Evolutionary conservation across 1,284 basidiomycete species (phyloP).

Genomic region (Neonothopanus nambi): DNA sequence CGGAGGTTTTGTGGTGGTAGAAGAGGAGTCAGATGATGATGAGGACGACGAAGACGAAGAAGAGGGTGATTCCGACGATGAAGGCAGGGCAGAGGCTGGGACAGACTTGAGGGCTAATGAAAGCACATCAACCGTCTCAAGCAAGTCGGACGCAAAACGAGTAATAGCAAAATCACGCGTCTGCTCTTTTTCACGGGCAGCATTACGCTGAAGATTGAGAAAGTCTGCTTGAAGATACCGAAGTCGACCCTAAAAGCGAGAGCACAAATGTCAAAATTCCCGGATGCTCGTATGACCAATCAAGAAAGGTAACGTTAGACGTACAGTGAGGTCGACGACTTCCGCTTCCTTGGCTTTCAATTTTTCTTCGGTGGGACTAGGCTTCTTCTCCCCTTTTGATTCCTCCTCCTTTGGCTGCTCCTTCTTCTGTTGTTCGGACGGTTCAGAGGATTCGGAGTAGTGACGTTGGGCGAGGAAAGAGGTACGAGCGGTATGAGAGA

Average conservation of each 20-base stretch:
- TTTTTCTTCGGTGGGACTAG: constrained; percentile 36
- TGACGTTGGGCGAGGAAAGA: constrained; percentile 19
- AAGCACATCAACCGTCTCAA: constrained; percentile 92
- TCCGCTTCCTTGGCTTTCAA: constrained; percentile 75
- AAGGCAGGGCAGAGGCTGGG: constrained; percentile 52
- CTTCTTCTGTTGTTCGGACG: constrained; percentile 30
- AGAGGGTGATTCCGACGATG: constrained; percentile 30
- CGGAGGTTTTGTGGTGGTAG: constrained; percentile 48
- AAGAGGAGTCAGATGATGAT: constrained; percentile 22
- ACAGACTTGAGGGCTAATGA: constrained; percentile 87
- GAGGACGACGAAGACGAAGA: constrained; percentile 19
- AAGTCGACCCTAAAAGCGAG: constrained; percentile 65
- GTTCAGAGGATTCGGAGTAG: constrained; percentile 55
- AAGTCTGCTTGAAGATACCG: constrained; percentile 93
- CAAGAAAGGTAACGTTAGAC: constrained; percentile 27
- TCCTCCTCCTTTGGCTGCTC: constrained; percentile 27
- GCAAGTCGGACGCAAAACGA: constrained; percentile 87
- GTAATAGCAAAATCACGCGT: constrained; percentile 93
- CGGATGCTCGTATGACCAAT: not conserved
- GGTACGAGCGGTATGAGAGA: constrained; percentile 24
- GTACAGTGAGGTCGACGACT: constrained; percentile 72
- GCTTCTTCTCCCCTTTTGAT: not conserved
- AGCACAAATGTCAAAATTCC: not conserved
- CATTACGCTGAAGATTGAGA: constrained; percentile 90
- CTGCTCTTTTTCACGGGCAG: constrained; percentile 88